Evolutionary conservation across 164 flowering plant genomes (phyloP).

Genomic region (Stephania yunnanensis): DNA sequence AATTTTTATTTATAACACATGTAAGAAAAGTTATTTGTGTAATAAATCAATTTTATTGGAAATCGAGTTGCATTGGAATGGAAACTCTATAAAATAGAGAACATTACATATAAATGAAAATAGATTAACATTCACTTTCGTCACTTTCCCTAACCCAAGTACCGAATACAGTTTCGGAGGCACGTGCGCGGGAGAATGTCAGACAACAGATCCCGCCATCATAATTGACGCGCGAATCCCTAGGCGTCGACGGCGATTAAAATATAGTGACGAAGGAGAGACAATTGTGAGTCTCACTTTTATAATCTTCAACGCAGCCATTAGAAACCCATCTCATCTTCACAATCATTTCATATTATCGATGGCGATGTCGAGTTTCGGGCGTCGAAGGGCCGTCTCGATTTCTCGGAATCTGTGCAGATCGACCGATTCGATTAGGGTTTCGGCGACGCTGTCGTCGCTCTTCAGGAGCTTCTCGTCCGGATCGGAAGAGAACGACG

Average conservation of each 20-base stretch:
- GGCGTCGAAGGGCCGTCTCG: conserved; percentile 42
- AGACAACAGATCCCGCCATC: background rate
- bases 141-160: too few species aligned
- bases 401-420: conserved; percentile 26
- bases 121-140: too few species aligned
- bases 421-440: conserved; percentile 24
- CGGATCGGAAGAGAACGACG: conserved; percentile 84
- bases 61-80: too few species aligned
- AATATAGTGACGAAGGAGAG: too few species aligned
- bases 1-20: too few species aligned
- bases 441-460: conserved; percentile 30
- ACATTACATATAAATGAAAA: too few species aligned
- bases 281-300: background rate
- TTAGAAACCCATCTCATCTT: background rate
- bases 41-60: too few species aligned
- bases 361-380: conserved; percentile 76
- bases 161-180: background rate
- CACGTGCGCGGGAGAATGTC: background rate
- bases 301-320: background rate
- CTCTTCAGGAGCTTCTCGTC: conserved; percentile 52
- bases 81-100: too few species aligned
- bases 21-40: too few species aligned
- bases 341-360: background rate
- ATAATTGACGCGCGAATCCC: background rate
- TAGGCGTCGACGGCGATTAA: background rate